Conservation (phyloP, 345 rosid genomes). For the Camelina hispida region DNA sequence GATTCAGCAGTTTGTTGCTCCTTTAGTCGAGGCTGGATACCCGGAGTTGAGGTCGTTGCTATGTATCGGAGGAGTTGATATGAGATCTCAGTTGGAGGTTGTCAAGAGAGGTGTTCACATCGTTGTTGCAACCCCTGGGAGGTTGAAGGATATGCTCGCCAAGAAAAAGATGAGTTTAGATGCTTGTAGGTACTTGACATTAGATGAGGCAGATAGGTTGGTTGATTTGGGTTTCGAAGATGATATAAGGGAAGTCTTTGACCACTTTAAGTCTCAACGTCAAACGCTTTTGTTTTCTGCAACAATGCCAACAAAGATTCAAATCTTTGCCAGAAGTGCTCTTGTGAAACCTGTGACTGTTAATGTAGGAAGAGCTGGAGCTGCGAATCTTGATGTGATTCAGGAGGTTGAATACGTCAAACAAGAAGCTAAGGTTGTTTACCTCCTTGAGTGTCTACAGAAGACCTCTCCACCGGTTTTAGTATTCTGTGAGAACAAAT, state of each 20-base stretch:
- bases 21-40: conserved; percentile 64
- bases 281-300: neutral
- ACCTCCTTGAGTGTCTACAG: conserved; percentile 91
- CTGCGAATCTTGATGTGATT: conserved; percentile 67
- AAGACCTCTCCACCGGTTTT: conserved; percentile 94
- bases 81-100: neutral
- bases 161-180: neutral
- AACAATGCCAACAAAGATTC: neutral
- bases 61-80: neutral
- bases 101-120: neutral
- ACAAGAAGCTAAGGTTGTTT: conserved; percentile 93
- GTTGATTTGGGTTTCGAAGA: neutral
- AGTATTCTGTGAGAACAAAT: conserved; percentile 93
- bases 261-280: neutral
- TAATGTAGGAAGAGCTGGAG: conserved; percentile 62
- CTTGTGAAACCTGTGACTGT: neutral
- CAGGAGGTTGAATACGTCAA: conserved; percentile 96
- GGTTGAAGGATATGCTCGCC: neutral
- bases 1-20: neutral
- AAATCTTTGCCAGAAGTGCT: neutral
- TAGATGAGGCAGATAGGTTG: neutral
- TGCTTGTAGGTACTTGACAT: neutral
- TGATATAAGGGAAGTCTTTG: neutral
- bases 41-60: conserved; percentile 43
- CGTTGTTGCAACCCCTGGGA: neutral